A percentile compares a stretch with the other conserved stretches of the same genome.
These are phyloP conservation scores for Trichosporon faecale DNA, from an alignment of 1,284 basidiomycete genomes.

Conservation along the genomic window DNA sequence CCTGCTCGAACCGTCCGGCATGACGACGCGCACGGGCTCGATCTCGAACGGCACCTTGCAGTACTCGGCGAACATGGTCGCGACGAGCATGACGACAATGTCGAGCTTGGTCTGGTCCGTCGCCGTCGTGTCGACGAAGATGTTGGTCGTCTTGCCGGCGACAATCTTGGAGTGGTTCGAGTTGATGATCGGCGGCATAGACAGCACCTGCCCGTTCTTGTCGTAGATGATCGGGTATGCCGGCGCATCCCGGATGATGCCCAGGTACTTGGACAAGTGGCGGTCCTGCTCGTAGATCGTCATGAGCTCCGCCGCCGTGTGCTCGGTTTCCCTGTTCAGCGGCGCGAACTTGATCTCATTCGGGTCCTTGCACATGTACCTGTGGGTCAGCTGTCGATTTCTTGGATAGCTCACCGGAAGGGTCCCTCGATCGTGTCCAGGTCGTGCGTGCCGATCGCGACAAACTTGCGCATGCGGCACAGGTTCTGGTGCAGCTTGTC, in stretches of 20 bases:
- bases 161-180: conserved; percentile 97
- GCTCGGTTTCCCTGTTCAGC: conserved; percentile 69
- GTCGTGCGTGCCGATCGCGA: conserved; percentile 97
- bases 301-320: conserved; percentile 83
- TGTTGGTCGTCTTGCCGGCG: conserved; percentile 77
- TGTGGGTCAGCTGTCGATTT: conserved; percentile 15
- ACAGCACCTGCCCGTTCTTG: conserved; percentile 76
- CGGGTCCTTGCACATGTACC: conserved; percentile 85
- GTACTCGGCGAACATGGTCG: conserved; percentile 97
- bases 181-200: conserved; percentile 98
- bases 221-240: conserved; percentile 99
- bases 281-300: conserved; percentile 88
- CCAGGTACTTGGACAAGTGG: conserved; percentile 83
- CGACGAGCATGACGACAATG: conserved; percentile 90
- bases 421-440: conserved; percentile 82
- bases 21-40: conserved; percentile 80
- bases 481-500: conserved; percentile 98
- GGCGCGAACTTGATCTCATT: conserved; percentile 87
- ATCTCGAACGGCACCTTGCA: conserved; percentile 81
- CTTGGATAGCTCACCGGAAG: conserved; percentile 60
- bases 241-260: conserved; percentile 89
- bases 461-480: conserved; percentile 82
- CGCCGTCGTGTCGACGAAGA: conserved; percentile 96
- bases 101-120: conserved; percentile 96
- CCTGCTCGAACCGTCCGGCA: conserved; percentile 69